Percentiles rank a stretch among this genome's conserved stretches.
These are phyloP conservation scores for Phytophthora palmivora DNA, from an alignment of 352 stramenopile genomes.

Conservation along the genomic window DNA sequence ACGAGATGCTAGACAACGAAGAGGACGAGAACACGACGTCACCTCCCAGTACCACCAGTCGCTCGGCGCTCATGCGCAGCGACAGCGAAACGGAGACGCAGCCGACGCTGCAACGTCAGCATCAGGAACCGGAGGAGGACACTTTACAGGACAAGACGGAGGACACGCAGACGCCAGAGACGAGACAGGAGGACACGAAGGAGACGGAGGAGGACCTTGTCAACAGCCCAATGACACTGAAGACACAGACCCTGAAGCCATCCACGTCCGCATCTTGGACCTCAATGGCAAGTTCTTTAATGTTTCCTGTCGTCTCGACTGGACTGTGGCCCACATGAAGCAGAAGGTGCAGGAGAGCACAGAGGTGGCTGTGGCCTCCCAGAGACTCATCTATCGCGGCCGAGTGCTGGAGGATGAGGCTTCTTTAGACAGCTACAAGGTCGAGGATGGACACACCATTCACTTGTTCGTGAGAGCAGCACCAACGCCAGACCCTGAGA, in stretches of 20 bases:
- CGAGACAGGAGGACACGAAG: too few relatives aligned
- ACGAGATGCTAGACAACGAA: slow-evolving; percentile 59
- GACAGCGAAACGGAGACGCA: slow-evolving; percentile 38
- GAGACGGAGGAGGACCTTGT: neutral
- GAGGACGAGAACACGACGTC: slow-evolving; percentile 29
- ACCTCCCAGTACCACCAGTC: slow-evolving; percentile 16
- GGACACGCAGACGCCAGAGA: slow-evolving; percentile 3
- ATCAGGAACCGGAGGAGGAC: slow-evolving; percentile 24
- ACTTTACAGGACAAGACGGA: slow-evolving; percentile 21
- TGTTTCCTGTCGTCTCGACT: slow-evolving; percentile 71
- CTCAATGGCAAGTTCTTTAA: slow-evolving; percentile 89
- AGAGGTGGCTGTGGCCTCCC: slow-evolving; percentile 68
- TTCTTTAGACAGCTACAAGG: slow-evolving; percentile 81
- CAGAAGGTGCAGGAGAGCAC: slow-evolving; percentile 76
- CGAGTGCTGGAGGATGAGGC: slow-evolving; percentile 88
- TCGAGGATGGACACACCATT: slow-evolving; percentile 92
- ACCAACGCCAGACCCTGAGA: slow-evolving; percentile 65
- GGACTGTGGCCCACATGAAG: slow-evolving; percentile 71
- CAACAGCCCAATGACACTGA: slow-evolving; percentile 14
- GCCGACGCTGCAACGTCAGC: slow-evolving; percentile 30
- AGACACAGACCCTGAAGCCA: slow-evolving; percentile 39
- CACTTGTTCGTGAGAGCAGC: slow-evolving; percentile 89
- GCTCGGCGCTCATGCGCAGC: slow-evolving; percentile 40
- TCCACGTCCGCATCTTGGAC: slow-evolving; percentile 82
- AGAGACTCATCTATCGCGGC: slow-evolving; percentile 93